These are phyloP conservation scores for Oryza nivara DNA, from an alignment of 176 grass and related monocot species.

Conservation along the genomic window DNA sequence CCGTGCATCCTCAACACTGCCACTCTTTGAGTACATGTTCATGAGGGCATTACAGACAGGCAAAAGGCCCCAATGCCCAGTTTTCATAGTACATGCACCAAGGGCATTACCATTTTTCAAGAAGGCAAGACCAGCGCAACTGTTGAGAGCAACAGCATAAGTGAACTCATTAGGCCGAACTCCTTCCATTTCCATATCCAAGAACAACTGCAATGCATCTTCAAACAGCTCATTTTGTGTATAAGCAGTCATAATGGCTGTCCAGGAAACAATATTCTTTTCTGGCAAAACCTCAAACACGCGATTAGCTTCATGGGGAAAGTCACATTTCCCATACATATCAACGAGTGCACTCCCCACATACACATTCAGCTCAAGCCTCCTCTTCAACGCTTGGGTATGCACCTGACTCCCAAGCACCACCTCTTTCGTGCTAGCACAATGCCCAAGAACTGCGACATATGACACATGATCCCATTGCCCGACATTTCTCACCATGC, in stretches of 20 bases:
- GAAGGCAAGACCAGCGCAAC: slow-evolving; percentile 71
- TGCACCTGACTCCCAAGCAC: slow-evolving; percentile 66
- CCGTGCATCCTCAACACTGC: slow-evolving; percentile 58
- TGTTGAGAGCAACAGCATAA: slow-evolving; percentile 65
- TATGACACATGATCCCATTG: slow-evolving; percentile 79
- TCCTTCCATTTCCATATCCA: slow-evolving; percentile 58
- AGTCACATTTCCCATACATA: slow-evolving; percentile 81
- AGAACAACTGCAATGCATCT: slow-evolving; percentile 73
- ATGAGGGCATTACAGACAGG: slow-evolving; percentile 67
- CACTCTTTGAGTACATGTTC: slow-evolving; percentile 90
- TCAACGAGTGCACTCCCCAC: slow-evolving; percentile 68
- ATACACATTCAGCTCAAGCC: slow-evolving; percentile 55
- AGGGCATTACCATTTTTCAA: slow-evolving; percentile 69
- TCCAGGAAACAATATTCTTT: slow-evolving; percentile 86
- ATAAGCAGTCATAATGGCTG: slow-evolving; percentile 67
- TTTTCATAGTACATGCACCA: slow-evolving; percentile 61
- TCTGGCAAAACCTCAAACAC: slow-evolving; percentile 55
- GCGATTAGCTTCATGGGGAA: slow-evolving; percentile 43
- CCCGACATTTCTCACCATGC: slow-evolving; percentile 50
- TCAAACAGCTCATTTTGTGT: slow-evolving; percentile 71
- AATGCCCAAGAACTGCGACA: slow-evolving; percentile 66
- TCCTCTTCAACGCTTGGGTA: slow-evolving; percentile 62
- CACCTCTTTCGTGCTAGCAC: slow-evolving; percentile 56
- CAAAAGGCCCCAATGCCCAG: slow-evolving; percentile 45
- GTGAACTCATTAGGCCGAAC: slow-evolving; percentile 66